A percentile compares a stretch with the other conserved stretches of the same genome.
Evolutionary conservation across 2,329 filamentous ascomycete species (phyloP).

Genomic region (Sarocladium strictum): DNA sequence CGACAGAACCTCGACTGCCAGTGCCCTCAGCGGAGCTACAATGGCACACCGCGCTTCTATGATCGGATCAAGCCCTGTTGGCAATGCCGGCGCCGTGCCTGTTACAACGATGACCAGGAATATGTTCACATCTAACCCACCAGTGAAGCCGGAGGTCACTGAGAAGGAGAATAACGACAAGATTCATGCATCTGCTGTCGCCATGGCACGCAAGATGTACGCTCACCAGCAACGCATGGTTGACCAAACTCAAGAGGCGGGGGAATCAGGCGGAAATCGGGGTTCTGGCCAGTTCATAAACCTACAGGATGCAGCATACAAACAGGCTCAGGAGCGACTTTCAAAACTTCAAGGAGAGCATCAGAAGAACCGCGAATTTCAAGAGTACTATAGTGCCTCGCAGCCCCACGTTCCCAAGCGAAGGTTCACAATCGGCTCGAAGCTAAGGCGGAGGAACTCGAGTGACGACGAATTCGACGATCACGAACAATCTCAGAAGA

Average conservation of each 20-base stretch:
- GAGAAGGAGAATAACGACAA: conserved; percentile 68
- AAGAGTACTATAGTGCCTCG: conserved; percentile 68
- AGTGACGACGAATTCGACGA: conserved; percentile 58
- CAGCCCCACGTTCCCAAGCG: conserved; percentile 27
- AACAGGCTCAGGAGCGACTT: conserved; percentile 75
- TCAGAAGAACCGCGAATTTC: conserved; percentile 55
- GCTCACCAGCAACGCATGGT: conserved; percentile 58
- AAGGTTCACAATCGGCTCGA: conserved; percentile 47
- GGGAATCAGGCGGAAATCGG: conserved; percentile 12
- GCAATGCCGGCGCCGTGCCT: conserved; percentile 61
- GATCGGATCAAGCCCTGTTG: conserved; percentile 34
- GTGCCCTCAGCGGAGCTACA: conserved; percentile 69
- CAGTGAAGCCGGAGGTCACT: conserved; percentile 64
- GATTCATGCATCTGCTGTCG: conserved; percentile 74
- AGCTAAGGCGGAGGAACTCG: conserved; percentile 56
- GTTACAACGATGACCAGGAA: conserved; percentile 62
- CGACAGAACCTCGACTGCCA: conserved; percentile 50
- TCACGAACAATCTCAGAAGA: conserved; percentile 62
- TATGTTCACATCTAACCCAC: conserved; percentile 74
- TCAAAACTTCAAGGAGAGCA: conserved; percentile 72
- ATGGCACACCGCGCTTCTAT: conserved; percentile 53
- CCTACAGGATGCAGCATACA: conserved; percentile 82
- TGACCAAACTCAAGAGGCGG: conserved; percentile 41
- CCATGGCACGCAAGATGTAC: conserved; percentile 88
- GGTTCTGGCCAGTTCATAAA: conserved; percentile 40